A percentile compares a stretch with the other conserved stretches of the same genome.
These are phyloP conservation scores for Ogataea paradorogensis DNA, from an alignment of 805 yeast species.

Conservation along the genomic window DNA sequence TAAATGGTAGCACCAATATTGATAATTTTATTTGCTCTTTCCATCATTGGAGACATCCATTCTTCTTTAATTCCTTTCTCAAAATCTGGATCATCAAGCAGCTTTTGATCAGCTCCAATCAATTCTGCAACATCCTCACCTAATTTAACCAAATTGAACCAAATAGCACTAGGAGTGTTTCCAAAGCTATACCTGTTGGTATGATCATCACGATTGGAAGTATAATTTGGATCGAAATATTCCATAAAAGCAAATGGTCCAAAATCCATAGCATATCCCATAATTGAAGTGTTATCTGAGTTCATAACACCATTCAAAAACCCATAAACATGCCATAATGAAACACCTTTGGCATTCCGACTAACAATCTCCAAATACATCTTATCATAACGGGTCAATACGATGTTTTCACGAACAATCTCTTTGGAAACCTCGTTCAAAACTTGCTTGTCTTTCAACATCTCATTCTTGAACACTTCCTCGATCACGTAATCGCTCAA, in stretches of 20 bases:
- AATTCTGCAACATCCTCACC: conserved; percentile 84
- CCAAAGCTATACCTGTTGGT: conserved; percentile 68
- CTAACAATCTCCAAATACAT: conserved; percentile 67
- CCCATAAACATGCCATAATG: conserved; percentile 88
- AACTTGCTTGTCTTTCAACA: conserved; percentile 31
- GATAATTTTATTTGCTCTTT: conserved; percentile 64
- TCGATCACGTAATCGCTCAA: conserved; percentile 73
- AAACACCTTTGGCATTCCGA: conserved; percentile 75
- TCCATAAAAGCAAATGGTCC: conserved; percentile 96
- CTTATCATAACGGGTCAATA: conserved; percentile 59
- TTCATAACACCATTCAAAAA: conserved; percentile 91
- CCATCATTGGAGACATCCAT: conserved; percentile 47
- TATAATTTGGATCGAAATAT: conserved; percentile 71
- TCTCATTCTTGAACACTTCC: conserved; percentile 46
- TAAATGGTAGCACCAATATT: conserved; percentile 62
- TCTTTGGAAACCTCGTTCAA: conserved; percentile 28
- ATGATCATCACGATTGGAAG: conserved; percentile 89
- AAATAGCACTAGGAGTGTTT: conserved; percentile 81
- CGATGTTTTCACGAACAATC: conserved; percentile 19
- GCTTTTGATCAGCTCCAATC: conserved; percentile 64
- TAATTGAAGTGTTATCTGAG: conserved; percentile 89
- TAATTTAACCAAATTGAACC: conserved; percentile 88
- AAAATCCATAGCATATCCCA: conserved; percentile 86
- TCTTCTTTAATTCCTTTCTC: conserved; percentile 43
- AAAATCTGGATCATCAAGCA: conserved; percentile 43